Conservation (phyloP, 768 basidiomycete genomes). For the Mycena haematopus region DNA sequence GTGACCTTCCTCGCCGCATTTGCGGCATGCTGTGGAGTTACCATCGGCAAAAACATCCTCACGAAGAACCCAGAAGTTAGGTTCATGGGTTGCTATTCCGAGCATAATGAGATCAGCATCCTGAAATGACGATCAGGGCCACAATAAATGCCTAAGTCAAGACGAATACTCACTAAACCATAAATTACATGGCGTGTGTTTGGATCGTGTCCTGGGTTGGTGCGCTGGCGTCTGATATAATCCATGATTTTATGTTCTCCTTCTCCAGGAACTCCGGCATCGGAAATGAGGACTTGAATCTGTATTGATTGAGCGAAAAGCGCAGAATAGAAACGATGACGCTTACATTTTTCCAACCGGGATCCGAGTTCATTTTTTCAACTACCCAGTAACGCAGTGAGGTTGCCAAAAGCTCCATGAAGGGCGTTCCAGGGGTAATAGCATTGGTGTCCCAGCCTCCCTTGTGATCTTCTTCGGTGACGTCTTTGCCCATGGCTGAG, state of each 20-base stretch:
- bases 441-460: constrained; percentile 98
- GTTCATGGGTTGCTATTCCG: constrained; percentile 96
- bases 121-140: constrained; percentile 46
- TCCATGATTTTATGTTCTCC: constrained; percentile 99
- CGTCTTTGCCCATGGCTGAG: constrained; percentile 89
- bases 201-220: constrained; percentile 88
- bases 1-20: constrained; percentile 95
- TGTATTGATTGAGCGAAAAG: constrained; percentile 36
- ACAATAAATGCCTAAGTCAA: background rate
- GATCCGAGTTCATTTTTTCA: constrained; percentile 92
- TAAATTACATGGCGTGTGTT: constrained; percentile 98
- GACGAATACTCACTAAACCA: constrained; percentile 71
- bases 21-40: constrained; percentile 80
- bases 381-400: constrained; percentile 97
- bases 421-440: constrained; percentile 98
- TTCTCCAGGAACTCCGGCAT: constrained; percentile 96
- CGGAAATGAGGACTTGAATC: constrained; percentile 97
- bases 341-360: constrained; percentile 91
- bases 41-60: constrained; percentile 97
- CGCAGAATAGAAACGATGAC: background rate
- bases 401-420: constrained; percentile 90
- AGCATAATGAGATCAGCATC: constrained; percentile 99
- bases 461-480: constrained; percentile 83
- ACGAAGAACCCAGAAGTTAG: constrained; percentile 95
- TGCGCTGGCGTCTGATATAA: constrained; percentile 89